Evolutionary conservation across 305 asterid genomes (phyloP), one percentile per base, ranked within the genome.

Genomic region (Fraxinus dipetala): DNA sequence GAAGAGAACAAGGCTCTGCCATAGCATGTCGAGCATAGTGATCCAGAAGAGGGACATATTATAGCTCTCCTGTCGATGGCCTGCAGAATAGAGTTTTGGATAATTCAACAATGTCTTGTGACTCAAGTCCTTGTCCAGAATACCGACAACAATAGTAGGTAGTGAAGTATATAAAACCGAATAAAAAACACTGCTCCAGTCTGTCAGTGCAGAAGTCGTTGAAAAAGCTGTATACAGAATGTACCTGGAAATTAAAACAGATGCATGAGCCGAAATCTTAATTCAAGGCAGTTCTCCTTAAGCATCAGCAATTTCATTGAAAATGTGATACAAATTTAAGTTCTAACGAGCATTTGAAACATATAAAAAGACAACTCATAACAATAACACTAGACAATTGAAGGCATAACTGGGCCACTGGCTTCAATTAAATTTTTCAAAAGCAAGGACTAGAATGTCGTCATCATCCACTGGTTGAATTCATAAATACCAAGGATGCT

Each of bases 1-100:
- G 87, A 96, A 96, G 83, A 94, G 95, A 80, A 93, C 98, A 81
- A 94, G 97, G 84, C 99, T 96, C 90, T 96, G 98, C 99, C 99
- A 96, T 35, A 96, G 87, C 0, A 94, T 96, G 90, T 96, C 99
- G 4, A 87, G 69, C 98, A 94, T 96, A 72, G 97, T 96, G 83
- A 96, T 82, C 99, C 99, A 96, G 85, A 94, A 96, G 75, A 96
- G 97, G 76, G 90, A 81, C 95, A 91, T 84, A 85, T 89, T 96
- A 91, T 96, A 96, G 86, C 98, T 90, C 91, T 94, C 99, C 69
- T 93, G 97, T 38, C 97, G 93, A 84, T 92, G 87, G 81, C 98
- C 99, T 20, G 97, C 90, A 18, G 92, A 90, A 87, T 96, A 94
- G 77, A 96, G 97, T 90, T 94, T 93, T 38, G 99, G 99, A 87